Evolutionary conservation across 805 yeast genomes (phyloP).

Genomic region (Suhomyces tanzawaensis): DNA sequence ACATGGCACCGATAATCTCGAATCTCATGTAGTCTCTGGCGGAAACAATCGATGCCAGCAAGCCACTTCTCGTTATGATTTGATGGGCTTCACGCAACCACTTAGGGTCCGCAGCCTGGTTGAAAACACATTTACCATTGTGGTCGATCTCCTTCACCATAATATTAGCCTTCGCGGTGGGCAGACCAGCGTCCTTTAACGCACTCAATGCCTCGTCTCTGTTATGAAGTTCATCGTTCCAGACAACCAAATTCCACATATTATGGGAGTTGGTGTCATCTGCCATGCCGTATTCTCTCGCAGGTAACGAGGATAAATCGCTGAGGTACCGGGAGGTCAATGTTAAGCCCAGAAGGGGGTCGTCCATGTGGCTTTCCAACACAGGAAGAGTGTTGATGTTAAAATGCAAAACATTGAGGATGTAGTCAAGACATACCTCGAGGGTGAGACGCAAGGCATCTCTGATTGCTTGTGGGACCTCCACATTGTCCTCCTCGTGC

Average conservation of each 20-base stretch:
- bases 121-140: slow-evolving; percentile 51
- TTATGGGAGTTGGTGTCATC: slow-evolving; percentile 32
- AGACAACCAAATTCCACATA: slow-evolving; percentile 51
- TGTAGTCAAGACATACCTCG: slow-evolving; percentile 37
- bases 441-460: slow-evolving; percentile 26
- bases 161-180: slow-evolving; percentile 25
- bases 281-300: slow-evolving; percentile 28
- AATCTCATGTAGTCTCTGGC: slow-evolving; percentile 52
- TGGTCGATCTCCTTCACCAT: slow-evolving; percentile 47
- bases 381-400: slow-evolving; percentile 40
- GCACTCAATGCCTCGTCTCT: slow-evolving; percentile 53
- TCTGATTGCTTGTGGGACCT: slow-evolving; percentile 14
- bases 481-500: slow-evolving; percentile 6
- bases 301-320: slow-evolving; percentile 31
- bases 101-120: slow-evolving; percentile 22
- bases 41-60: slow-evolving; percentile 54
- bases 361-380: slow-evolving; percentile 17
- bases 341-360: slow-evolving; percentile 1
- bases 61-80: slow-evolving; percentile 45
- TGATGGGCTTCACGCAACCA: slow-evolving; percentile 33
- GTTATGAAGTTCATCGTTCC: slow-evolving; percentile 78
- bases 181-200: slow-evolving; percentile 33
- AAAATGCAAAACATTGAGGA: slow-evolving; percentile 42
- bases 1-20: slow-evolving; percentile 40
- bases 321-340: slow-evolving; percentile 25